These are phyloP conservation scores for Trichophyton equinum DNA, from an alignment of 2,329 filamentous ascomycete genomes.

Conservation along the genomic window DNA sequence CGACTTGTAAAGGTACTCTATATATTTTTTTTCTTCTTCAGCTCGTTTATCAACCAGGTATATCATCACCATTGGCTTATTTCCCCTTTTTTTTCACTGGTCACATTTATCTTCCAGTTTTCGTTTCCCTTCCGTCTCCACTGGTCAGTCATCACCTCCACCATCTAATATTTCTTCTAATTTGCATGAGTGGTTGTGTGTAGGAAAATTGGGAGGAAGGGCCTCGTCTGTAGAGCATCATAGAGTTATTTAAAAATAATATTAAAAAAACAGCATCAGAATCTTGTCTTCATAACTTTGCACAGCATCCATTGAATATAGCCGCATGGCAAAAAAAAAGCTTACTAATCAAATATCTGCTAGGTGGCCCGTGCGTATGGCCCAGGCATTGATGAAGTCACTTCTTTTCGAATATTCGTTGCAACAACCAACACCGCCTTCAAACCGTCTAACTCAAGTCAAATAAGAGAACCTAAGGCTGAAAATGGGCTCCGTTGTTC, in stretches of 20 bases:
- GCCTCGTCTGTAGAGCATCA: neutral
- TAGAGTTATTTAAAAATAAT: neutral
- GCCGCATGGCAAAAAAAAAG: no score
- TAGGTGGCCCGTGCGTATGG: no score
- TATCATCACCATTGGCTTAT: neutral
- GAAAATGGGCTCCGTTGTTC: conserved; percentile 68
- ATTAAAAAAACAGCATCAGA: neutral
- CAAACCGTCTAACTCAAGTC: neutral
- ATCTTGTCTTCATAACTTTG: neutral
- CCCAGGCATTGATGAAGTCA: no score
- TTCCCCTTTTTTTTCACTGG: neutral
- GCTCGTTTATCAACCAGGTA: neutral
- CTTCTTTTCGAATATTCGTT: no score
- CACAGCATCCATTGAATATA: no score
- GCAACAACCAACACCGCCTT: neutral
- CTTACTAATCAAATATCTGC: no score
- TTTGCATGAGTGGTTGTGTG: neutral
- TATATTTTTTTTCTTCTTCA: neutral
- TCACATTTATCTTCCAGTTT: neutral
- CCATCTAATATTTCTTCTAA: neutral
- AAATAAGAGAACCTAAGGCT: neutral
- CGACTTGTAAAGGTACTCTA: conserved; percentile 8
- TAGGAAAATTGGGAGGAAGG: neutral
- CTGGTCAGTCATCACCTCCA: neutral
- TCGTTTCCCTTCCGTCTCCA: neutral